Evolutionary conservation across 371 early-diverging fungal genomes (phyloP).

Genomic region (Globomyces sp.): DNA sequence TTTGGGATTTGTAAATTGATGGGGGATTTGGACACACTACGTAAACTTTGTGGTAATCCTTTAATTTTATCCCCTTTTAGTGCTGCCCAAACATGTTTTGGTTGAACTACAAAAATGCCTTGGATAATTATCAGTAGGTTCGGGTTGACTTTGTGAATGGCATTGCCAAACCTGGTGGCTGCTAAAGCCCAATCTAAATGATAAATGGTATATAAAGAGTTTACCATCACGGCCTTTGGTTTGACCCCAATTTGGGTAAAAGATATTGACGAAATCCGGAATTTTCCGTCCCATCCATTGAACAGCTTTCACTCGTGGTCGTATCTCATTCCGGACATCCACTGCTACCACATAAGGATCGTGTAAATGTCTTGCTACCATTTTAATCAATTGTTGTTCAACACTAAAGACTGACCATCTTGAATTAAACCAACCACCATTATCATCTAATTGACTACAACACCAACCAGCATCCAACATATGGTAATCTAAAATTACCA

Average conservation of each 20-base stretch:
- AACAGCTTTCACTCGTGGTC: slow-evolving; percentile 1
- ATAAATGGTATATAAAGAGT: background rate
- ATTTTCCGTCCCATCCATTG: background rate
- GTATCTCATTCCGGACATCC: slow-evolving; percentile 12
- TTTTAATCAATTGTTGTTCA: background rate
- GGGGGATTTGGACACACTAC: background rate
- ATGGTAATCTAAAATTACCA: slow-evolving; percentile 17
- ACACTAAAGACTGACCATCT: background rate
- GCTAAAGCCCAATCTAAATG: slow-evolving; percentile 14
- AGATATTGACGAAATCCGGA: background rate
- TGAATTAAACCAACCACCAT: slow-evolving; percentile 15
- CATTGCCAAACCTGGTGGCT: slow-evolving; percentile 13
- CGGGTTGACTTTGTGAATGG: background rate
- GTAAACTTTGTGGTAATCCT: slow-evolving; percentile 1
- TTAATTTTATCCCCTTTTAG: background rate
- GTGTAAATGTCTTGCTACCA: background rate
- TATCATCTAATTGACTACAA: slow-evolving; percentile 10
- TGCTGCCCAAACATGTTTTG: background rate
- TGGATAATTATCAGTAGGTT: slow-evolving; percentile 13
- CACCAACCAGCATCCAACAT: slow-evolving; percentile 13
- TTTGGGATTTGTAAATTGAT: background rate
- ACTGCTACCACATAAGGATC: slow-evolving; percentile 15
- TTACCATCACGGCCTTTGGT: too few species aligned
- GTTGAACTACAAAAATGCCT: slow-evolving; percentile 3
- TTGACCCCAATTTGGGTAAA: slow-evolving; percentile 14